These are phyloP conservation scores for Colletotrichum incanum DNA, from an alignment of 2,329 filamentous ascomycete species.

Conservation along the genomic window DNA sequence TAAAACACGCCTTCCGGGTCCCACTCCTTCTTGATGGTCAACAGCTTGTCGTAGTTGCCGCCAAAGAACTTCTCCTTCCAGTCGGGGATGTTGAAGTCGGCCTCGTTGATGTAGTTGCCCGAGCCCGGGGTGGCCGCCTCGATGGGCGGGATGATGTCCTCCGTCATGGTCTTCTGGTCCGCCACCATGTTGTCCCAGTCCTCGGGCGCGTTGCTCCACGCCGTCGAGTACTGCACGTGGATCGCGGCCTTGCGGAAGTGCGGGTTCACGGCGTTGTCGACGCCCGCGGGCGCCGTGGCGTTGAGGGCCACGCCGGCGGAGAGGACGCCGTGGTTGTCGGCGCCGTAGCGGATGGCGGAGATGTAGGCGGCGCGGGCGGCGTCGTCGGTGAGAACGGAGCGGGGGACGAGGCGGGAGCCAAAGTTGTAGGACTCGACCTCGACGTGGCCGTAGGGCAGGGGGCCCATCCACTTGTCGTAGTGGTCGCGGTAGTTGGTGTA, in stretches of 20 bases:
- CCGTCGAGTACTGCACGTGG: conserved; percentile 42
- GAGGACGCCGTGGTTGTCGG: conserved; percentile 38
- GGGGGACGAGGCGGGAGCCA: conserved; percentile 61
- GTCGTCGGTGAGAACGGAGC: conserved; percentile 52
- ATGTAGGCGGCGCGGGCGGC: conserved; percentile 44
- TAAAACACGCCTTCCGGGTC: conserved; percentile 65
- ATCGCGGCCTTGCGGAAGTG: conserved; percentile 40
- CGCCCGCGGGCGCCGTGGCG: conserved; percentile 33
- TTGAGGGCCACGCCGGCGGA: conserved; percentile 46
- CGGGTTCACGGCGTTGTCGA: conserved; percentile 43
- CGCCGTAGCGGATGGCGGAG: conserved; percentile 40
- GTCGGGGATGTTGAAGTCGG: conserved; percentile 62
- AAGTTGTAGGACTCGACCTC: conserved; percentile 65
- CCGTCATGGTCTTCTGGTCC: conserved; percentile 42
- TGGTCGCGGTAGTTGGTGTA: conserved; percentile 58
- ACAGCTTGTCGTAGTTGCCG: conserved; percentile 59
- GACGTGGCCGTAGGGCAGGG: conserved; percentile 58
- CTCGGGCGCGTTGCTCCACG: conserved; percentile 42
- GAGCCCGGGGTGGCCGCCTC: conserved; percentile 54
- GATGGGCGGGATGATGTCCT: conserved; percentile 43
- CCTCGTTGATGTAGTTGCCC: conserved; percentile 68
- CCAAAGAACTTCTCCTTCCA: conserved; percentile 65
- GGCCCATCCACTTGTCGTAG: conserved; percentile 59
- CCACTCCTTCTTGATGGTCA: conserved; percentile 65
- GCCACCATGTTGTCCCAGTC: conserved; percentile 37